Conservation (phyloP, 495 filamentous ascomycete species). For the Podospora fimiseda region DNA sequence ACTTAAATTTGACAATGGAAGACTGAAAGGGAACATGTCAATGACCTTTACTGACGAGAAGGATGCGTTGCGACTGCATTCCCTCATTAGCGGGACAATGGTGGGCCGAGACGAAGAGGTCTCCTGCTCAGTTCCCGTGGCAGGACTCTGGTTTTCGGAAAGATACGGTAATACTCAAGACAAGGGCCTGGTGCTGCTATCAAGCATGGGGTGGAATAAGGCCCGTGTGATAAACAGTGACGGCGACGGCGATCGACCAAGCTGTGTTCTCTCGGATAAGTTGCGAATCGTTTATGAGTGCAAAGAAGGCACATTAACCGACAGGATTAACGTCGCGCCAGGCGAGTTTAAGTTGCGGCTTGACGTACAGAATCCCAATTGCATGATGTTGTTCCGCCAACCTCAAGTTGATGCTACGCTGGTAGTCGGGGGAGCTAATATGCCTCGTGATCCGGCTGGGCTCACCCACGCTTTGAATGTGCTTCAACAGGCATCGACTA, state of each 20-base stretch:
- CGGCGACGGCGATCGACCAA: conserved; percentile 35
- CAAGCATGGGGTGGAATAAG: conserved; percentile 40
- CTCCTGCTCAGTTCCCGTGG: conserved; percentile 54
- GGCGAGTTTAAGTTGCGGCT: conserved; percentile 62
- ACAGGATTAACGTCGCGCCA: conserved; percentile 69
- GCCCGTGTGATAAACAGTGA: conserved; percentile 52
- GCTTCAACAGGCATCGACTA: conserved; percentile 33
- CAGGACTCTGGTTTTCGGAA: conserved; percentile 57
- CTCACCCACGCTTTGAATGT: conserved; percentile 48
- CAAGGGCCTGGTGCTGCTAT: conserved; percentile 38
- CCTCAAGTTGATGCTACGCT: conserved; percentile 63
- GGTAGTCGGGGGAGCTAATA: conserved; percentile 58
- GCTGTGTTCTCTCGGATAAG: conserved; percentile 62
- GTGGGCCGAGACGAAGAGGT: conserved; percentile 55
- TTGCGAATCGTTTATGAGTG: conserved; percentile 62
- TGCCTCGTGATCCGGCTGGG: conserved; percentile 49
- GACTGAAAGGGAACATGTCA: conserved; percentile 57
- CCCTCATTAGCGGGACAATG: conserved; percentile 60
- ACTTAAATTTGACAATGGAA: conserved; percentile 62
- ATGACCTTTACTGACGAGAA: conserved; percentile 65
- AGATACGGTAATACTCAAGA: conserved; percentile 36
- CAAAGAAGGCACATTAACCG: conserved; percentile 62
- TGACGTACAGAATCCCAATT: conserved; percentile 52
- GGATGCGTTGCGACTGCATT: conserved; percentile 60
- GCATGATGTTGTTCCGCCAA: conserved; percentile 57